Conservation (phyloP, 108 stramenopile species). For the Skeletonema grethae region DNA sequence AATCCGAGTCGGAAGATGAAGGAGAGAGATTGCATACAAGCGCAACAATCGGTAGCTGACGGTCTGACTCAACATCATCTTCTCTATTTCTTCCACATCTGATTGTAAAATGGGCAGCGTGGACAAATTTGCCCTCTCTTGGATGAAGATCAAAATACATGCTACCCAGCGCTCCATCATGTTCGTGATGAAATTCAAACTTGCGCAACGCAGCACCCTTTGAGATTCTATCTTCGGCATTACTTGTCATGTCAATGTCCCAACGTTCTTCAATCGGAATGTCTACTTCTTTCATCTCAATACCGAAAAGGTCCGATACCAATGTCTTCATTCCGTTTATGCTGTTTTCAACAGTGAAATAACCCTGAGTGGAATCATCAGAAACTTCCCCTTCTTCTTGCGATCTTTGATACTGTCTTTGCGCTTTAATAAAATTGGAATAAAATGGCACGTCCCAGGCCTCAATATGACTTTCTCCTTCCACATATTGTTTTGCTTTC, state of each 20-base stretch:
- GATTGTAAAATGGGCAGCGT: conserved; percentile 98
- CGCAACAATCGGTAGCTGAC: conserved; percentile 90
- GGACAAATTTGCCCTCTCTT: conserved; percentile 88
- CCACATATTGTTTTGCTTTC: conserved; percentile 63
- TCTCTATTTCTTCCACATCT: conserved; percentile 45
- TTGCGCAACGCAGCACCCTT: conserved; percentile 56
- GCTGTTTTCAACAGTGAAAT: conserved; percentile 77
- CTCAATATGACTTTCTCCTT: conserved; percentile 58
- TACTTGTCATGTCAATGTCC: conserved; percentile 46
- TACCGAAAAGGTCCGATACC: conserved; percentile 73
- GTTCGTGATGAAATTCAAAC: conserved; percentile 64
- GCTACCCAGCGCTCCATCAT: conserved; percentile 69
- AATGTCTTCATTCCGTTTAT: conserved; percentile 73
- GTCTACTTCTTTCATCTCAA: conserved; percentile 69
- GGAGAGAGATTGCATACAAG: conserved; percentile 89
- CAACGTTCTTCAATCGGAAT: conserved; percentile 75
- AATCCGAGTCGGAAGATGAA: conserved; percentile 22
- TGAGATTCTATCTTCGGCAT: neutral
- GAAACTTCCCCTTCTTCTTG: conserved; percentile 49
- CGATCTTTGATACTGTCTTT: conserved; percentile 36
- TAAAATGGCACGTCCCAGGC: conserved; percentile 92
- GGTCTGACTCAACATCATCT: conserved; percentile 25
- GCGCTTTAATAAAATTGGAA: conserved; percentile 62
- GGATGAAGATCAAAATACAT: conserved; percentile 94
- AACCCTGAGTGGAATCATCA: conserved; percentile 34